Evolutionary conservation across 305 asterid genomes (phyloP), one percentile per base, ranked within the genome.

Genomic region (Plantago lanceolata): DNA sequence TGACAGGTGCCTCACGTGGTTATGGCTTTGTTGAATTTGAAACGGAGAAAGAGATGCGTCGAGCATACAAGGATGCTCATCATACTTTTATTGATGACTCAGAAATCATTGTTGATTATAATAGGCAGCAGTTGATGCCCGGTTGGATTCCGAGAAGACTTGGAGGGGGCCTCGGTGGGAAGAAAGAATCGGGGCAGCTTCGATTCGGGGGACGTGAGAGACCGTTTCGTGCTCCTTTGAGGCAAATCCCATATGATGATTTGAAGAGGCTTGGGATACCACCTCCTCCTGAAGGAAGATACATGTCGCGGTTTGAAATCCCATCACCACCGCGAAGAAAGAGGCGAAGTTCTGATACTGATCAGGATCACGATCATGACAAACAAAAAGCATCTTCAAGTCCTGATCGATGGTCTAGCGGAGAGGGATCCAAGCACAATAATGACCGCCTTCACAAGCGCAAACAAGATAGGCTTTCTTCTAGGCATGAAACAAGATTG

Each of bases 131-230:
- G 51, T 79, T 93, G 79, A 93, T 89, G 98, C 88, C 95, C 28
- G 95, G 98, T 49, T 93, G 98, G 98, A 89, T 93, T 77, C 97
- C 98, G 19, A 85, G 98, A 85, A 81, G 98, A 76, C 77, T 93
- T 75, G 97, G 98, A 47, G 98, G 98, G 48, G 97, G 98, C 52
- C 91, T 87, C 61, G 97, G 96, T 44, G 96, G 98, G 45, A 92
- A 82, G 83, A 92, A 92, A 78, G 98, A 92, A 78, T 92, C 97
- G 14, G 96, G 98, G 47, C 96, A 92, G 71, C 91, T 92, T 72
- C 89, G 98, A 50, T 92, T 92, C 74, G 97, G 98, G 63, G 98
- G 98, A 67, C 87, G 98, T 63, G 97, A 92, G 61, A 87, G 96
- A 69, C 98, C 98, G 44, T 92, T 92, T 57, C 86, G 96, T 59